Base-by-base conservation (phyloP, 163 green algal genomes). In the Coccomyxa subellipsoidea region DNA sequence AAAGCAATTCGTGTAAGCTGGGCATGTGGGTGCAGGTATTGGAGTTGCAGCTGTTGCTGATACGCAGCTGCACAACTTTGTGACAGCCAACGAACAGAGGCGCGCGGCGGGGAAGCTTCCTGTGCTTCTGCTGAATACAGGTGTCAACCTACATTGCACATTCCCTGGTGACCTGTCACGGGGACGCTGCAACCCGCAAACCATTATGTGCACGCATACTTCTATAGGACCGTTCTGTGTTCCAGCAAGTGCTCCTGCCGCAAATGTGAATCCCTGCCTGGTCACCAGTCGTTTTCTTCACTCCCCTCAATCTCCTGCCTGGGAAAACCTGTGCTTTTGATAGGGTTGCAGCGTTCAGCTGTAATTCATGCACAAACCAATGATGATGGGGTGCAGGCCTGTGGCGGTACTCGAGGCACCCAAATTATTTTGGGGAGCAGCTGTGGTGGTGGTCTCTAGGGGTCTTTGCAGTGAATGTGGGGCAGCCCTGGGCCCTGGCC, bases 371-470 rank as follows among this genome's bases (percentile, higher is more conserved):
- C 10, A 69, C 36, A 18, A 12, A 54, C 70, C 76, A 31, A 29
- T 18, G 31, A 76, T 59, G 47, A 59, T 59, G 4, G 71, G 38
- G 84, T 54, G 76, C 88, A 84, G 91, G 91, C 6, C 78, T 94
- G 78, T 94, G 89, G 89, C 69, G 73, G 21, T 91, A 89, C 83
- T 87, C 77, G 12, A 86, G 91, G 7, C 91, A 94, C 69, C 91
- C 91, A 5, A 94, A 94, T 79, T 91, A 93, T 78, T 91, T 94
- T 77, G 89, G 88, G 21, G 90, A 92, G 84, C 88, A 91, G 85
- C 71, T 89, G 32, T 90, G 85, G 27, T 92, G 88, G 88, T 93
- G 89, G 90, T 82, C 82, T 29, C 66, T 94, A 36, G 85, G 36
- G 0, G 36, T 89, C n/a, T 93, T 90, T 84, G 88, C 85, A 0